Percentiles rank a stretch among this genome's conserved stretches.
Conservation (phyloP, 371 early-diverging fungal species). For the Phascolomyces articulosus region DNA sequence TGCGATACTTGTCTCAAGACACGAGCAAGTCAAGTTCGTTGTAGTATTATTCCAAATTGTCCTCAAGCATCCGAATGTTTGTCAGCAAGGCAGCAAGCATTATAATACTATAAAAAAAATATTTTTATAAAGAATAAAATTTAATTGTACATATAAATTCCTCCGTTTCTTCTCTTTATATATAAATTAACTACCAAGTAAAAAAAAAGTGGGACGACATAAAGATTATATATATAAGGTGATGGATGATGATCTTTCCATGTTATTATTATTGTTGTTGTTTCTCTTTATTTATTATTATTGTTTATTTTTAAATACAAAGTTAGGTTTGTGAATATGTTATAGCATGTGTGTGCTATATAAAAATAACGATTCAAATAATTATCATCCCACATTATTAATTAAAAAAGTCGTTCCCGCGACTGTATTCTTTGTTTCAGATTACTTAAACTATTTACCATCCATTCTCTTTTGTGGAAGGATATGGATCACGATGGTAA, state of each 20-base stretch:
- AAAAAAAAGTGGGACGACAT: constrained; percentile 1
- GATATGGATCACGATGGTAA: neutral
- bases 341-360: no score
- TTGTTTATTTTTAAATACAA: no score
- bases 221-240: neutral
- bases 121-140: neutral
- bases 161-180: neutral
- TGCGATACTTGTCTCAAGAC: neutral
- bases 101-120: neutral
- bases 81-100: constrained; percentile 2
- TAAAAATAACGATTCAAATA: no score
- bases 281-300: neutral
- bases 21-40: neutral
- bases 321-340: no score
- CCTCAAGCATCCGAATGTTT: constrained; percentile 20
- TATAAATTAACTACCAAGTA: neutral
- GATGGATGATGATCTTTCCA: neutral
- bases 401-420: neutral
- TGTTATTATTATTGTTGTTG: neutral
- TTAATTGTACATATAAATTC: neutral
- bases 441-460: no score
- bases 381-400: neutral
- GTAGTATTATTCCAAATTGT: constrained; percentile 14
- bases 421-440: neutral
- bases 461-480: no score